These are phyloP conservation scores for Handroanthus guayacan DNA, from an alignment of 257 asterid species.

Conservation along the genomic window DNA sequence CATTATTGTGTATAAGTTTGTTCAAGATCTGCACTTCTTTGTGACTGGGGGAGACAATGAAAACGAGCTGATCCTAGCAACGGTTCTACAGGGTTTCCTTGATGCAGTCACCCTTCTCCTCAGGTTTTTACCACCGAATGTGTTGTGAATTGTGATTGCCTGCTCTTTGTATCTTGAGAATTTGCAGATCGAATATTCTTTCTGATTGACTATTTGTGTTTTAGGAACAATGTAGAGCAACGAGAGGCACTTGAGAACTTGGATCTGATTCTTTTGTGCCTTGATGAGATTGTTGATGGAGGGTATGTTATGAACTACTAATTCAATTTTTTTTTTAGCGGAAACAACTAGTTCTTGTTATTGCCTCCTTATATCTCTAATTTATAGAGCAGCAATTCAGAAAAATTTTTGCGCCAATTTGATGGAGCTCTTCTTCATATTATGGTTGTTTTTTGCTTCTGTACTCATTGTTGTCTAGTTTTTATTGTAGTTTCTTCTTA, in stretches of 20 bases:
- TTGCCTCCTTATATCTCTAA: background rate
- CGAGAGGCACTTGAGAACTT: slow-evolving; percentile 96
- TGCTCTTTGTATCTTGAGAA: slow-evolving; percentile 2
- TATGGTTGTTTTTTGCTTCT: background rate
- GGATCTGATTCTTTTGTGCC: slow-evolving; percentile 90
- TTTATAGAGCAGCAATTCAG: too few species aligned
- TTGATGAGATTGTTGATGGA: slow-evolving; percentile 95
- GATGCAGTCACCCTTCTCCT: slow-evolving; percentile 87
- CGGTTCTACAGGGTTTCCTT: slow-evolving; percentile 84
- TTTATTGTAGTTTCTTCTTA: background rate
- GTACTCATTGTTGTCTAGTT: background rate
- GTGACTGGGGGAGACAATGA: slow-evolving; percentile 96
- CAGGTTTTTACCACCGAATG: slow-evolving; percentile 53
- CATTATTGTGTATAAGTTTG: slow-evolving; percentile 80
- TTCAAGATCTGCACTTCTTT: slow-evolving; percentile 90
- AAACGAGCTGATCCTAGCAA: slow-evolving; percentile 82
- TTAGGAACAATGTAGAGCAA: slow-evolving; percentile 87
- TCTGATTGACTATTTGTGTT: background rate
- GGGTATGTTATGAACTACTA: slow-evolving; percentile 59
- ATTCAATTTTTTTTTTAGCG: background rate
- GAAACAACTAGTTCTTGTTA: background rate
- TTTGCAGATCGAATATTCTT: slow-evolving; percentile 15
- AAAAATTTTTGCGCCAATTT: background rate
- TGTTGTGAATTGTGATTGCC: background rate
- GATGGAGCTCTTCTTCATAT: background rate